Evolutionary conservation across 2,329 filamentous ascomycete species (phyloP), one percentile per base, ranked within the genome.

Genomic region (Hypoxylon sp.): DNA sequence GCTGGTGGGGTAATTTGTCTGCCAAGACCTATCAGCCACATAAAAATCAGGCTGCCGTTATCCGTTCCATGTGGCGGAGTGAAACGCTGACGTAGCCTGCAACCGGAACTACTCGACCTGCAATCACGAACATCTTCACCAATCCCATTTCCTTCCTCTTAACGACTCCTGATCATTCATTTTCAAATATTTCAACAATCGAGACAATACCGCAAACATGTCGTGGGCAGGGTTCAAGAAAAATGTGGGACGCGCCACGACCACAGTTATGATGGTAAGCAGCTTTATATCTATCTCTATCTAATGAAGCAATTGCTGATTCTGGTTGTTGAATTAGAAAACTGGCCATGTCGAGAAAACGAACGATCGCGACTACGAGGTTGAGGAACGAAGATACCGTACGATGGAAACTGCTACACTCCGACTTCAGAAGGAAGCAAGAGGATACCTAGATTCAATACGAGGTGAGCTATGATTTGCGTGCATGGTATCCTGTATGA

Each of bases 261-360:
- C 95, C 77, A 92, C 97, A 86, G 93, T 97, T 58, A 97, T 99
- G 91, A 97, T 99, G 93, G n/a, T n/a, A n/a, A n/a, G n/a, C n/a
- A n/a, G n/a, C n/a, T n/a, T n/a, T n/a, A n/a, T n/a, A n/a, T n/a
- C n/a, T n/a, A n/a, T n/a, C n/a, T n/a, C n/a, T n/a, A n/a, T n/a
- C n/a, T n/a, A n/a, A n/a, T n/a, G n/a, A n/a, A n/a, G n/a, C n/a
- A n/a, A n/a, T n/a, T n/a, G n/a, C n/a, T n/a, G n/a, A n/a, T n/a
- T n/a, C n/a, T n/a, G n/a, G n/a, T n/a, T n/a, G n/a, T n/a, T n/a
- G n/a, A n/a, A n/a, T n/a, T n/a, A n/a, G n/a, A 99, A 99, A 83
- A 96, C 92, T 50, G 90, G 94, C 54, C 94, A 97, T 78, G 95
- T 99, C 66, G 94, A 99, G 76, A 93, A 94, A 77, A 99, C 94